Evolutionary conservation across 2,329 filamentous ascomycete genomes (phyloP), one percentile per base, ranked within the genome.

Genomic region (Pseudomassariella vexata): DNA sequence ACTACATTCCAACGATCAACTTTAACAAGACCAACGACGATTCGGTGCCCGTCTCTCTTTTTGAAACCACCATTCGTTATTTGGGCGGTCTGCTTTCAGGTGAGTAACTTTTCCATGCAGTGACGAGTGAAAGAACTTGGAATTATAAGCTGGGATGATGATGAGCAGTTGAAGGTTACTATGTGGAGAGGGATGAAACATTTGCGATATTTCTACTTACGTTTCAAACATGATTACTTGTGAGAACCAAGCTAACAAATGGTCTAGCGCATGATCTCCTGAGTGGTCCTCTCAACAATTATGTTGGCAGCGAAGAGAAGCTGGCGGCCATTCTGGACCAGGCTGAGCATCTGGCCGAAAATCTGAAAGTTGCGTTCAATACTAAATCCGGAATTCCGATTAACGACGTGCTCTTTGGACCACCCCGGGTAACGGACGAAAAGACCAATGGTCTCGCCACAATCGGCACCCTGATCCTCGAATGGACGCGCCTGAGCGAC

Each of bases 61-160:
- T 95, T 48, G 88, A 95, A 59, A 94, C 86, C 0, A 95, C 85
- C 1, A 94, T 95, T 49, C 79, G 88, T 18, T 94, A 94, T 48
- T 62, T 95, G 1, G 88, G 76, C 8, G 88, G 87, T 11, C 68
- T 95, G 47, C 52, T 95, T 7, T 84, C 87, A 3, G 85, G 80
- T 73, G 47, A 41, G 46, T 30, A 27, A 6, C 11, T 7, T 30
- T 7, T 18, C 3, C n/a, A n/a, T n/a, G n/a, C n/a, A n/a, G n/a
- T n/a, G n/a, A n/a, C n/a, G n/a, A n/a, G n/a, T n/a, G n/a, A n/a
- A n/a, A n/a, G n/a, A n/a, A n/a, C n/a, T n/a, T n/a, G n/a, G n/a
- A n/a, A n/a, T n/a, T n/a, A n/a, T n/a, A n/a, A n/a, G n/a, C n/a
- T n/a, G n/a, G n/a, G n/a, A n/a, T n/a, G n/a, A n/a, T n/a, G n/a